Evolutionary conservation across 2,329 filamentous ascomycete genomes (phyloP), one percentile per base, ranked within the genome.

Genomic region (Lomentospora prolificans): DNA sequence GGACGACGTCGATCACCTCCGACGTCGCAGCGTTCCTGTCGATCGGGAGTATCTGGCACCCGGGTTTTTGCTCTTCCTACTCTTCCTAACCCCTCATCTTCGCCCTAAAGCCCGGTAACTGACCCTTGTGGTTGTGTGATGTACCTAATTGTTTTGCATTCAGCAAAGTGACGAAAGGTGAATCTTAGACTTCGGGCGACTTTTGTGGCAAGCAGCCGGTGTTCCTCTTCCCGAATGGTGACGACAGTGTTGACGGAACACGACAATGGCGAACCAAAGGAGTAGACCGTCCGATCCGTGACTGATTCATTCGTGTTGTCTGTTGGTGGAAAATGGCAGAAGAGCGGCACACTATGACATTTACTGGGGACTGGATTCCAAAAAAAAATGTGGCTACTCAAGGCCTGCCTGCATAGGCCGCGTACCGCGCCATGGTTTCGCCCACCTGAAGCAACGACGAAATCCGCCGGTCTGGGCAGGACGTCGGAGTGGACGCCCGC

Each of bases 11-110:
- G 48, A 51, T 51, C 48, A 30, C 48, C 48, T 51, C 48, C 48
- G 48, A 51, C 48, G 48, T 51, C 48, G 48, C 48, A 51, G 22
- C 12, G 48, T 28, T 14, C 48, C 48, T 28, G 48, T 31, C 24
- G 48, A 51, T 51, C 48, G 12, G 25, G 7, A 4, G 48, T 28
- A 14, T 51, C 19, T 50, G 44, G 14, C 22, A 51, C 48, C 48
- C 25, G 48, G 48, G 25, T 51, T 51, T 51, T 19, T 22, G 14
- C 44, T 27, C 44, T 27, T 27, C 24, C 44, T 22, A 12, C n/a
- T 50, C 22, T 22, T 48, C 44, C 28, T 25, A 22, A 14, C 22
- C 24, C 7, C 44, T 22, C 44, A 48, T 25, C 44, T 48, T 48
- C 44, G 36, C 19, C 36, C 36, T 17, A 41, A 41, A 41, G n/a